A percentile compares a stretch with the other conserved stretches of the same genome.
phyloP scores from a whole-genome alignment of 148 eudicot genomes.

The Chenopodium suecicum region DNA sequence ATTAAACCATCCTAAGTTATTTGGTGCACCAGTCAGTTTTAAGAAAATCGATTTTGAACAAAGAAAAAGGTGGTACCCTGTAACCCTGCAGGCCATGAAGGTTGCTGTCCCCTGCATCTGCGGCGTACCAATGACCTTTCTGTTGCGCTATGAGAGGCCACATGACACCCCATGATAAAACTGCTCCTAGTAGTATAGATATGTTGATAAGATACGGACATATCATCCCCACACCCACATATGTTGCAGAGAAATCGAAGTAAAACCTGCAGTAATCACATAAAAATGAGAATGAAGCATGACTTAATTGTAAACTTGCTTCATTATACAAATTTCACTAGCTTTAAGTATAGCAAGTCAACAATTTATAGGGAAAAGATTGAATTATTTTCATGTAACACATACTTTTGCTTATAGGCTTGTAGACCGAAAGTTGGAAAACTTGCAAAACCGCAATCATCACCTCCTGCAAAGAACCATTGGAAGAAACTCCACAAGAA shows the following conservation, averaged over 20 bases:
- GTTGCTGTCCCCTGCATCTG: constrained; percentile 20
- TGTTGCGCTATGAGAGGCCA: constrained; percentile 74
- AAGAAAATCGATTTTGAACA: no score
- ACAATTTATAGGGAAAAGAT: no score
- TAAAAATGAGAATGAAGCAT: no score
- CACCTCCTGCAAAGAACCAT: constrained; percentile 86
- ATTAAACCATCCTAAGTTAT: no score
- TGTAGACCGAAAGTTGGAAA: constrained; percentile 83
- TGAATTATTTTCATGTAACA: background rate
- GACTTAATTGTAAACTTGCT: no score
- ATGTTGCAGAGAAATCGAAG: constrained; percentile 96
- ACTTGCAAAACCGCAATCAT: constrained; percentile 60
- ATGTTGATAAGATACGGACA: constrained; percentile 79
- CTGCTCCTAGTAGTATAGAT: constrained; percentile 75
- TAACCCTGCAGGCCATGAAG: constrained; percentile 84
- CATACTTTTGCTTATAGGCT: constrained; percentile 60
- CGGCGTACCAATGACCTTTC: constrained; percentile 72
- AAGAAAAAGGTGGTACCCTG: constrained; percentile 10
- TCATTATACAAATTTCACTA: no score
- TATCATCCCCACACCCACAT: constrained; percentile 98
- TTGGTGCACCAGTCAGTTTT: no score
- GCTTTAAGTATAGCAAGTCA: no score
- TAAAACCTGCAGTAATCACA: constrained; percentile 37
- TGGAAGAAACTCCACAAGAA: constrained; percentile 92
- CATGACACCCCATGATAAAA: constrained; percentile 94